Evolutionary conservation across 2,329 filamentous ascomycete genomes (phyloP).

Genomic region (Lachnellula hyalina): DNA sequence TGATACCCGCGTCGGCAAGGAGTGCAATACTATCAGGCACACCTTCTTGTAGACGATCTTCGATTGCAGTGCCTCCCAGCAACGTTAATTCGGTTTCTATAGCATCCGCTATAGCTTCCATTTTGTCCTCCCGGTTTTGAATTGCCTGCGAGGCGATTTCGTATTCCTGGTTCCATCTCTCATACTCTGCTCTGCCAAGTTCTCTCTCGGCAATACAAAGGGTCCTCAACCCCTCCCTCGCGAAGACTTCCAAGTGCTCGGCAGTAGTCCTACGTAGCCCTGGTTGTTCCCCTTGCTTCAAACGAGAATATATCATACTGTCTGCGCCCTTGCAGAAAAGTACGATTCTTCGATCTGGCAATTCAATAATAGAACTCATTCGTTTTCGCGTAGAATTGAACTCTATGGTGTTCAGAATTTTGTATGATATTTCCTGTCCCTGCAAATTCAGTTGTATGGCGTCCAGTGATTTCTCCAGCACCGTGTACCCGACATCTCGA

Average conservation of each 20-base stretch:
- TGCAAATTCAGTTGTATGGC: constrained; percentile 82
- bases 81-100: constrained; percentile 88
- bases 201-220: constrained; percentile 86
- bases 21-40: constrained; percentile 93
- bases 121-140: constrained; percentile 81
- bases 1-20: constrained; percentile 89
- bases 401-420: constrained; percentile 88
- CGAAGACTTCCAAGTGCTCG: constrained; percentile 97
- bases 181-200: constrained; percentile 76
- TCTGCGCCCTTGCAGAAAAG: constrained; percentile 97
- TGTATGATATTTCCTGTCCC: constrained; percentile 79
- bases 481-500: constrained; percentile 90
- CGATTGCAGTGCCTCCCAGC: constrained; percentile 91
- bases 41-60: constrained; percentile 92
- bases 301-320: constrained; percentile 90
- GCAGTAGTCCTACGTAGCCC: constrained; percentile 79
- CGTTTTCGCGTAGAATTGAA: constrained; percentile 96
- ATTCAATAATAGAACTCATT: constrained; percentile 94
- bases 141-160: constrained; percentile 81
- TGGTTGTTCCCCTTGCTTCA: constrained; percentile 78
- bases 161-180: constrained; percentile 78
- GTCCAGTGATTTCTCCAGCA: constrained; percentile 73
- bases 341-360: constrained; percentile 85
- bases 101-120: constrained; percentile 81
- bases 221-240: constrained; percentile 87